Base-by-base conservation (phyloP, 768 basidiomycete genomes). In the Tubosaeta sp. region DNA sequence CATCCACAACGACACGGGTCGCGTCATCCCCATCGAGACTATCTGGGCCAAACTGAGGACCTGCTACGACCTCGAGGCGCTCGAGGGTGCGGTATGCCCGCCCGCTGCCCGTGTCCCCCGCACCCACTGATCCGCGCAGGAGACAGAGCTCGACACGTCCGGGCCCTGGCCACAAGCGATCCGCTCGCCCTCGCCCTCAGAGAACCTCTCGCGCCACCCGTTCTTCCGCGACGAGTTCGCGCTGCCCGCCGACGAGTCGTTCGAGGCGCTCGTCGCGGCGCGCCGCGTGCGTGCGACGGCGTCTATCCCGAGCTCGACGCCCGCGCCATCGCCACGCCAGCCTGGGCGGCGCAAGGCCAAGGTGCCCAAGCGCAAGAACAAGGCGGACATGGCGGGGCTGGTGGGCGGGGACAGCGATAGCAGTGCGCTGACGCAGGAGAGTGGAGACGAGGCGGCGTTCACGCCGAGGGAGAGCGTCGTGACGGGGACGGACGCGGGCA, bases 401-500 rank as follows among this genome's bases (percentile, higher is more conserved):
- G 80, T 90, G 2, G 83, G 81, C 13, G 88, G 88, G 1, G 88
- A 91, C 61, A 91, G 89, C 62, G 89, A 91, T 57, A 88, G 86
- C 60, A 91, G 89, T 57, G 89, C 86, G 26, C 65, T 91, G 60
- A 91, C 88, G 4, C 83, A 87, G 64, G 88, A 91, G 66, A 90
- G 87, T 55, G 87, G 83, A 7, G 89, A 91, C 51, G 89, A 91
- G 62, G 71, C 69, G 6, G 73, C 68, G 16, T 82, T 78, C 25
- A 85, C 84, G 9, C 82, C 84, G 1, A 73, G 80, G 60, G 84
- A 81, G 32, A 88, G 86, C 56, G 76, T 82, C 31, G 75, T 82
- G 16, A 88, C 87, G 2, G 86, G 80, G 27, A 87, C 88, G 4
- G 88, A 90, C 58, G 79, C 63, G 8, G 83, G 83, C 10, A 86